phyloP scores from a whole-genome alignment of 2,329 filamentous ascomycete species.

The Colletotrichum tofieldiae region DNA sequence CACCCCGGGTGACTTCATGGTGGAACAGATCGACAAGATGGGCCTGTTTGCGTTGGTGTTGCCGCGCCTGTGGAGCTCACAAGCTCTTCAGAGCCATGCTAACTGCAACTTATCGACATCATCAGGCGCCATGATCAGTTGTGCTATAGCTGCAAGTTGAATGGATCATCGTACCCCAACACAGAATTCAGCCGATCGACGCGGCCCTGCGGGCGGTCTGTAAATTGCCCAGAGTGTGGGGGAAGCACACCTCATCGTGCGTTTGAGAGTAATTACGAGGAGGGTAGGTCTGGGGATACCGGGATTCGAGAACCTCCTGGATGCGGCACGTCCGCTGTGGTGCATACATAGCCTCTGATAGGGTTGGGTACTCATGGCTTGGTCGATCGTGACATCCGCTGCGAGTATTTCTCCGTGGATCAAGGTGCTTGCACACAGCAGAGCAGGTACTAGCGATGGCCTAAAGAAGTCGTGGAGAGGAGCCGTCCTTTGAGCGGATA shows the following conservation, averaged over 20 bases:
- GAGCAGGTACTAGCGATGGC: not conserved
- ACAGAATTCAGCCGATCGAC: slow-evolving; percentile 45
- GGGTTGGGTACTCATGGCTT: not conserved
- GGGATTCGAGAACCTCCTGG: not conserved
- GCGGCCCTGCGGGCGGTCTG: slow-evolving; percentile 40
- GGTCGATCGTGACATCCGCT: not conserved
- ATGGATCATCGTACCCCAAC: slow-evolving; percentile 34
- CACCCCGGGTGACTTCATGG: not conserved
- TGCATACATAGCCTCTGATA: not conserved
- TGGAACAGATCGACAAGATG: slow-evolving; percentile 12
- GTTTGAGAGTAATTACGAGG: slow-evolving; percentile 48
- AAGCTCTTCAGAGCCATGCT: not conserved
- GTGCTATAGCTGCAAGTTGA: slow-evolving; percentile 12
- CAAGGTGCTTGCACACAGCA: slow-evolving; percentile 2
- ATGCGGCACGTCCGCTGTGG: not conserved
- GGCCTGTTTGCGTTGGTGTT: not conserved
- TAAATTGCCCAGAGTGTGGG: slow-evolving; percentile 39
- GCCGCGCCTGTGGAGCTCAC: not conserved
- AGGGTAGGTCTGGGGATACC: slow-evolving; percentile 12
- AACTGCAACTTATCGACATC: not conserved
- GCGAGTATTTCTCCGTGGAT: not conserved
- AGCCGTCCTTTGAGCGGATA: not conserved
- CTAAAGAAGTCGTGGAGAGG: not conserved
- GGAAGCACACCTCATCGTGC: slow-evolving; percentile 25
- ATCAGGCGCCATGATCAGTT: not conserved